Conservation (phyloP, 805 yeast genomes). For the Candida gorgasii region DNA sequence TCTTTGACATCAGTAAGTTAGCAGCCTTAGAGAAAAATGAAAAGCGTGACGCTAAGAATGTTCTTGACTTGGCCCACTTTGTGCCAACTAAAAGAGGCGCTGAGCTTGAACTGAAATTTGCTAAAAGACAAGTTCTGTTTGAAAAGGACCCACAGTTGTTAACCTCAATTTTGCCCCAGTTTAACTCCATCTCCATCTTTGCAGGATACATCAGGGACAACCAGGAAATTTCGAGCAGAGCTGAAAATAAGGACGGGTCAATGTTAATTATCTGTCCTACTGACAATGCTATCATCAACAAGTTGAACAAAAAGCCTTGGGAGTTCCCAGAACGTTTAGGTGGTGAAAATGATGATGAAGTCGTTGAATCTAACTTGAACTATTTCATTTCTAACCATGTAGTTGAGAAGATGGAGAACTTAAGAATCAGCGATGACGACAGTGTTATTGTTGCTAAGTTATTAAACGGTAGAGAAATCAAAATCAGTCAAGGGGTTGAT, state of each 20-base stretch:
- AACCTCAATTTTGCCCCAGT: constrained; percentile 39
- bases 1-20: constrained; percentile 14
- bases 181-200: constrained; percentile 53
- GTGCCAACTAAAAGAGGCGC: constrained; percentile 9
- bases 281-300: constrained; percentile 48
- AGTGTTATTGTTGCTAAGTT: constrained; percentile 10
- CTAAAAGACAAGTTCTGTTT: constrained; percentile 15
- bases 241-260: constrained; percentile 45
- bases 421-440: constrained; percentile 13
- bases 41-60: constrained; percentile 21
- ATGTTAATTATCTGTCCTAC: constrained; percentile 71
- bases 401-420: constrained; percentile 31
- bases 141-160: constrained; percentile 22
- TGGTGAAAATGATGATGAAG: constrained; percentile 46
- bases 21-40: constrained; percentile 4
- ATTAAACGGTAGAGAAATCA: constrained; percentile 19
- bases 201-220: constrained; percentile 71
- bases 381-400: constrained; percentile 66
- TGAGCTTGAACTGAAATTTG: not conserved
- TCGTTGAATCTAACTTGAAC: constrained; percentile 52
- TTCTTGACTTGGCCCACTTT: constrained; percentile 9
- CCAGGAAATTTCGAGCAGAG: constrained; percentile 46
- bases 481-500: constrained; percentile 5
- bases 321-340: constrained; percentile 62
- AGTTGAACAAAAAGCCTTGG: constrained; percentile 75